Evolutionary conservation across 1,284 basidiomycete genomes (phyloP).

Genomic region (Sporisorium exsertum): DNA sequence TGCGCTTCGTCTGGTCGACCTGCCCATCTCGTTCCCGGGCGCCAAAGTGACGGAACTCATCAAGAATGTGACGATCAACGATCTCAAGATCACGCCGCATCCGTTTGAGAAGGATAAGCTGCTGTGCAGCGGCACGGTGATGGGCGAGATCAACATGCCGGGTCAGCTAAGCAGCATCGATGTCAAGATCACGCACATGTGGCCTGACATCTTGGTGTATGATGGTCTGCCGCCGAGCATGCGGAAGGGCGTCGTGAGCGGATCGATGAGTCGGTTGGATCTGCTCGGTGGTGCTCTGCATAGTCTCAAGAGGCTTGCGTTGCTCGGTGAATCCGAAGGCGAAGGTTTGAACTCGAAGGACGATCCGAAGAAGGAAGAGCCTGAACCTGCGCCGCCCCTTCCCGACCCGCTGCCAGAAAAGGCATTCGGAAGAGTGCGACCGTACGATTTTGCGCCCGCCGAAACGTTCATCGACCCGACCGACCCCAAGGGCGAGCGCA

Average conservation of each 20-base stretch:
- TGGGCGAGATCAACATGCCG: constrained; percentile 61
- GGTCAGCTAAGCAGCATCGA: constrained; percentile 61
- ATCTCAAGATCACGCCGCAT: constrained; percentile 63
- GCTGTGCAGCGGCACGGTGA: constrained; percentile 59
- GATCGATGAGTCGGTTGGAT: constrained; percentile 9
- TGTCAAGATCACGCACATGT: constrained; percentile 62
- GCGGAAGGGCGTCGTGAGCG: constrained; percentile 25
- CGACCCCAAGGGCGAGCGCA: constrained; percentile 52
- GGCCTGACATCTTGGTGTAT: constrained; percentile 64
- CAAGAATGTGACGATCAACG: constrained; percentile 63
- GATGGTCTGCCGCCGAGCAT: constrained; percentile 63
- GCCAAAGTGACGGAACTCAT: constrained; percentile 63
- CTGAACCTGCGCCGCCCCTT: constrained; percentile 56
- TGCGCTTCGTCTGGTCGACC: constrained; percentile 51
- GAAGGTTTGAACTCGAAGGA: constrained; percentile 7
- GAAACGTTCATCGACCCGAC: constrained; percentile 54
- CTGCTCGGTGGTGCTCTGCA: constrained; percentile 33
- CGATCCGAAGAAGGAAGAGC: constrained; percentile 40
- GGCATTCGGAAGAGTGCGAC: constrained; percentile 61
- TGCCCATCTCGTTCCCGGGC: constrained; percentile 64
- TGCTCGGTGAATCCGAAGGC: constrained; percentile 15
- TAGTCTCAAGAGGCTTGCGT: constrained; percentile 32
- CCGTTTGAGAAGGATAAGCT: constrained; percentile 62
- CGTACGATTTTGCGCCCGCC: constrained; percentile 58
- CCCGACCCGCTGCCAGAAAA: constrained; percentile 58